Evolutionary conservation across 2,329 filamentous ascomycete species (phyloP), one percentile per base, ranked within the genome.

Genomic region (Fusarium musae): DNA sequence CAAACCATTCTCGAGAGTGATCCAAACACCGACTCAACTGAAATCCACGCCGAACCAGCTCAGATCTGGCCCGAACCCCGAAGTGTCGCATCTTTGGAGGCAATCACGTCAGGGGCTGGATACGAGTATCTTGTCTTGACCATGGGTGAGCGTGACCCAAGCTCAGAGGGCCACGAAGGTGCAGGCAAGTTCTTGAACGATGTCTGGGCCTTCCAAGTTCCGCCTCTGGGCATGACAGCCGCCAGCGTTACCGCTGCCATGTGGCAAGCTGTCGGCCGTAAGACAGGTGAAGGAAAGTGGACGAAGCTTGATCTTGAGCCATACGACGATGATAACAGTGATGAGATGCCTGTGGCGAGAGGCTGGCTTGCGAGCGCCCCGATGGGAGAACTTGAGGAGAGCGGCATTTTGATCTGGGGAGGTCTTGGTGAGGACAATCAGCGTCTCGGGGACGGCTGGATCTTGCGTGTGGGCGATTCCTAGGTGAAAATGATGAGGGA

Each of bases 201-300:
- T 77, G 86, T 91, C 23, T 93, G 91, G 91, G 85, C 87, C 21
- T 92, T 90, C 80, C 88, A 90, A 80, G 85, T 90, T 23, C 89
- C 88, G 15, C 85, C 88, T 15, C 79, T 85, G 52, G 85, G 86
- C 63, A 86, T 87, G 84, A 87, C 87, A 19, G 82, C 85, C 2
- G 88, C 88, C 4, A 87, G 87, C 75, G 80, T 91, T 67, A 85
- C 86, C 36, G 84, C 90, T 65, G 87, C 88, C n/a, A 82, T 90
- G 59, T 81, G 85, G 79, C 85, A 86, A 69, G 85, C 85, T 43
- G 80, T 89, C 9, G 88, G 88, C 19, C 83, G 84, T 59, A 84
- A 85, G 76, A 87, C 86, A 15, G 87, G 86, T 30, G 90, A 91
- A 78, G 89, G 88, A n/a, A 84, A 82, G 72, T 92, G 90, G 90